These are phyloP conservation scores for Epichloe aotearoae DNA, from an alignment of 2,329 filamentous ascomycete species.

Conservation along the genomic window DNA sequence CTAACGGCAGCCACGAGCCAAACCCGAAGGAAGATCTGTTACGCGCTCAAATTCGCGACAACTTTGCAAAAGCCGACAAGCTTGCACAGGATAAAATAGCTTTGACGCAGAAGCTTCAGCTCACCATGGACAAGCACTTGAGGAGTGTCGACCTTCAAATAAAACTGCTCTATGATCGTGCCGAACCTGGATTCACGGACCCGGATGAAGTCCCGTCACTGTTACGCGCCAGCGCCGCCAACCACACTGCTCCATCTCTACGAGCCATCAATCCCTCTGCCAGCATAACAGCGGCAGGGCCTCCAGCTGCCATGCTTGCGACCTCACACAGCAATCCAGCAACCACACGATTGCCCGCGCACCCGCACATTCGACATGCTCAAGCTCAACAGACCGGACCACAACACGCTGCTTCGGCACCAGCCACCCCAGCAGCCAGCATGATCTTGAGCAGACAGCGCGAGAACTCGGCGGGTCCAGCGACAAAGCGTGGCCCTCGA, in stretches of 20 bases:
- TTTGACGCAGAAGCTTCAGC: constrained; percentile 50
- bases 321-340: constrained; percentile 26
- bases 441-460: constrained; percentile 45
- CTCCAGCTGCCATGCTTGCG: constrained; percentile 14
- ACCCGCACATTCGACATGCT: constrained; percentile 33
- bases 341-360: constrained; percentile 29
- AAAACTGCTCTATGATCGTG: constrained; percentile 46
- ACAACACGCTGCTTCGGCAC: constrained; percentile 39
- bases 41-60: constrained; percentile 51
- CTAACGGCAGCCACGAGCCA: constrained; percentile 57
- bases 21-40: constrained; percentile 66
- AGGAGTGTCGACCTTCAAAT: constrained; percentile 50
- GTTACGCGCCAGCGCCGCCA: constrained; percentile 43
- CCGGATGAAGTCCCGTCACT: constrained; percentile 51
- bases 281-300: constrained; percentile 16
- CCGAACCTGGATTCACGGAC: constrained; percentile 47
- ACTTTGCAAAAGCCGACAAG: constrained; percentile 54
- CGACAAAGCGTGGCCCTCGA: constrained; percentile 40
- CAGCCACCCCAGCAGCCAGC: constrained; percentile 45
- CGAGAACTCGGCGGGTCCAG: constrained; percentile 48
- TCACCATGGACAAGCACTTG: constrained; percentile 48
- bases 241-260: constrained; percentile 28
- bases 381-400: constrained; percentile 29
- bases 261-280: constrained; percentile 31
- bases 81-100: constrained; percentile 64